Percentiles rank a stretch among this genome's conserved stretches.
phyloP scores from a whole-genome alignment of 345 rosid genomes.

The rapeseed (Brassica napus) region DNA sequence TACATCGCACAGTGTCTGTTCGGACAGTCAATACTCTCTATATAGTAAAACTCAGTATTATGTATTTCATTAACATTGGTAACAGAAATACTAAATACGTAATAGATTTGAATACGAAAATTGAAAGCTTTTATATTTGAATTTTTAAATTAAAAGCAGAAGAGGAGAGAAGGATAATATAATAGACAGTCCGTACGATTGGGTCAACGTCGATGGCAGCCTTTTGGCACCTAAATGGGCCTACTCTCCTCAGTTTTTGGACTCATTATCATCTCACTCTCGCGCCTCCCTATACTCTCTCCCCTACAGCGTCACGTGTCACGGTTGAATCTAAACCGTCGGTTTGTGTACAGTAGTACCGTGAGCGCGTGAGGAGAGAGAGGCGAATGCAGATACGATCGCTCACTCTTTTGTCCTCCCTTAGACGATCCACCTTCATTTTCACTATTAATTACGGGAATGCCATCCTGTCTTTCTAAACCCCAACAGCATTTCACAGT shows the following conservation, averaged over 20 bases:
- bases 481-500: slow-evolving; percentile 39
- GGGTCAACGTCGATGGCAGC: slow-evolving; percentile 45
- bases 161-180: slow-evolving; percentile 5
- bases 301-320: neutral
- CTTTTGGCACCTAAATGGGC: slow-evolving; percentile 27
- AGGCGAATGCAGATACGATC: slow-evolving; percentile 31
- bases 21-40: neutral
- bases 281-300: slow-evolving; percentile 14
- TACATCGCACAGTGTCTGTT: too few relatives aligned
- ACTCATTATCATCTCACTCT: slow-evolving; percentile 1
- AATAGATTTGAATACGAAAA: neutral
- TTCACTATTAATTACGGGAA: neutral
- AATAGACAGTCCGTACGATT: slow-evolving; percentile 34
- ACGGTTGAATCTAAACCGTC: neutral
- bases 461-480: slow-evolving; percentile 46
- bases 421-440: slow-evolving; percentile 30
- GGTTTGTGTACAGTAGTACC: neutral
- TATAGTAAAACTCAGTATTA: neutral
- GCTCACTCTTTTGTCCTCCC: slow-evolving; percentile 34
- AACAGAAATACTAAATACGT: neutral
- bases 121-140: neutral
- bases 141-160: neutral
- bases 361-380: slow-evolving; percentile 22
- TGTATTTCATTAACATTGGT: neutral
- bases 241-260: slow-evolving; percentile 17